These are phyloP conservation scores for Quercus gilva DNA, from an alignment of 306 rosid species.

Conservation along the genomic window DNA sequence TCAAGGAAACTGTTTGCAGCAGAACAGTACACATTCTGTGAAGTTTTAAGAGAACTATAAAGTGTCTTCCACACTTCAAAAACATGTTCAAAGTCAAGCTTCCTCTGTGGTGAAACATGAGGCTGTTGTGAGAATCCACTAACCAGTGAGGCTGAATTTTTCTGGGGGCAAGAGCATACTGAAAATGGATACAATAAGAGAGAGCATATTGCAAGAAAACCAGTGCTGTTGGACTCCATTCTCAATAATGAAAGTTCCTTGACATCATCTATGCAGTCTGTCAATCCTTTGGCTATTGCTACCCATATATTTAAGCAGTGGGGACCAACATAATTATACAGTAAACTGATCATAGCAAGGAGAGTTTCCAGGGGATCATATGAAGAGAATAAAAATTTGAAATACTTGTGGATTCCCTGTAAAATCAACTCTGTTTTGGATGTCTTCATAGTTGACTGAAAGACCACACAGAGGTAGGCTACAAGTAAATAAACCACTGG, in stretches of 20 bases:
- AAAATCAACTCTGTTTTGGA: constrained; percentile 28
- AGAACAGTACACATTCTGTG: constrained; percentile 35
- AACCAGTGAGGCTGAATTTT: constrained; percentile 32
- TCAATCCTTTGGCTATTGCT: constrained; percentile 52
- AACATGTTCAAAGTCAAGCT: constrained; percentile 41
- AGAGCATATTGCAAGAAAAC: constrained; percentile 37
- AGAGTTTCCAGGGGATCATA: constrained; percentile 53
- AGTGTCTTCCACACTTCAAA: constrained; percentile 66
- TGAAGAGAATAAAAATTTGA: constrained; percentile 54
- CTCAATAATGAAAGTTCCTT: constrained; percentile 36
- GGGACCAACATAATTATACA: constrained; percentile 48
- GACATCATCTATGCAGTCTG: constrained; percentile 34
- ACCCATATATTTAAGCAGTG: constrained; percentile 62
- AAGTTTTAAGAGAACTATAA: constrained; percentile 46
- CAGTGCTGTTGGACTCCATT: constrained; percentile 39
- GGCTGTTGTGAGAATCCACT: constrained; percentile 26
- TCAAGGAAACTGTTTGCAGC: constrained; percentile 44
- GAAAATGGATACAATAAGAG: constrained; percentile 65
- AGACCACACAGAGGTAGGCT: constrained; percentile 53
- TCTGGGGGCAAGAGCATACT: constrained; percentile 34
- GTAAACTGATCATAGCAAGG: constrained; percentile 37
- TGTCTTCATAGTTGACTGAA: constrained; percentile 33
- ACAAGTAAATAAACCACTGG: constrained; percentile 63
- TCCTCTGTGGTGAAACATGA: constrained; percentile 19
- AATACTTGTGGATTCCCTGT: constrained; percentile 42